Base-by-base conservation (phyloP, 306 rosid genomes). In the Quercus ilex region DNA sequence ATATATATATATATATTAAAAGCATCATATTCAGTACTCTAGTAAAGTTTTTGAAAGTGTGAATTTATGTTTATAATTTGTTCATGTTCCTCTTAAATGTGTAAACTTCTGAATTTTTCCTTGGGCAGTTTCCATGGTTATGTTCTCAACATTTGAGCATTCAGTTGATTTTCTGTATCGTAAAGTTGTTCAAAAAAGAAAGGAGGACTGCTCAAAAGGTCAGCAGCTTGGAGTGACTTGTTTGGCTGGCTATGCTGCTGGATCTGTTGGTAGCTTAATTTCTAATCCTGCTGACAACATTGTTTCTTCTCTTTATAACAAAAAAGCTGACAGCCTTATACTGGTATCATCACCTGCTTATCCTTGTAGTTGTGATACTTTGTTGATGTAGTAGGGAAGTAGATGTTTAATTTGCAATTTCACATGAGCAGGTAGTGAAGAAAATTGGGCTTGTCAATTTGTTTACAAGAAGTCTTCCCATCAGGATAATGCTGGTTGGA, bases 191-290 rank as follows among this genome's bases (percentile, higher is more conserved):
- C 81, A 81, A 67, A 85, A 84, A 79, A 85, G 82, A 83, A 88
- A 83, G 82, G 88, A 83, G 78, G 91, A 86, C 3, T 88, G 89
- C 63, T 88, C 91, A 74, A 83, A 76, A 79, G 69, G 59, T 74
- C 91, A 88, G 83, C 91, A 86, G 71, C 89, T 88, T 60, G 89
- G 89, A 28, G 88, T 88, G 70, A 88, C 91, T 53, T 88, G 91
- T 83, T 70, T 88, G 75, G 91, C 91, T 77, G 91, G 91, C 79
- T 85, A 85, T 81, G 87, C 89, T 5, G 89, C 91, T 57, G 89
- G 91, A 71, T 88, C 91, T 81, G 83, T 88, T 79, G 91, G 91
- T 71, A 88, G 91, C 80, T 81, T 88, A 30, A 23, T 88, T 81
- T 85, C 91, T 67, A 88, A 88, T 69, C 91, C 91, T 2, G 89